Percentiles rank a stretch among this genome's conserved stretches.
Evolutionary conservation across 352 stramenopile genomes (phyloP).

Genomic region (Globisporangium paddicum): DNA sequence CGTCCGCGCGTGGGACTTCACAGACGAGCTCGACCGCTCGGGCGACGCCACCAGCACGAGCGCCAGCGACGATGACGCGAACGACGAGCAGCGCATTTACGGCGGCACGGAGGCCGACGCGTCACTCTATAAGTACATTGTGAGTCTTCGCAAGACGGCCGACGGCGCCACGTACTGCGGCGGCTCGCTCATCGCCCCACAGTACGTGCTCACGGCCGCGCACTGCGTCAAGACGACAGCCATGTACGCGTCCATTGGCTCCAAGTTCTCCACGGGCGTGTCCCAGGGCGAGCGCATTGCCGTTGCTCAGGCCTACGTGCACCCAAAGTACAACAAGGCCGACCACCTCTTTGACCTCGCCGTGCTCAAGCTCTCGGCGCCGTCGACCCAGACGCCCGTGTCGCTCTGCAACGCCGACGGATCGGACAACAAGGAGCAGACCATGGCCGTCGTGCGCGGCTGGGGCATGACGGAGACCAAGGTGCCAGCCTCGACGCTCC

Average conservation of each 20-base stretch:
- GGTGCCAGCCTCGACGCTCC: constrained; percentile 27
- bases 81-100: constrained; percentile 54
- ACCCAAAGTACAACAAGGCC: constrained; percentile 52
- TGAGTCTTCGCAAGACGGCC: constrained; percentile 42
- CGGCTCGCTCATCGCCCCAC: constrained; percentile 49
- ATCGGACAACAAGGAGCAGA: constrained; percentile 44
- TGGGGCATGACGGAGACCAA: constrained; percentile 57
- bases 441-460: constrained; percentile 46
- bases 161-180: constrained; percentile 52
- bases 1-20: constrained; percentile 17
- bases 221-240: constrained; percentile 51
- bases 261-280: constrained; percentile 31
- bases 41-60: no score
- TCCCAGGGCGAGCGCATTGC: constrained; percentile 44
- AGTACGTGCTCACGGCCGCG: constrained; percentile 68
- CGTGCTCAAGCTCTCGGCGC: constrained; percentile 51
- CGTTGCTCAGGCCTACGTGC: constrained; percentile 33
- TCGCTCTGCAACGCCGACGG: constrained; percentile 31
- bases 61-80: constrained; percentile 16
- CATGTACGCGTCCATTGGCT: constrained; percentile 54
- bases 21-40: constrained; percentile 16
- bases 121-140: constrained; percentile 46
- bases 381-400: constrained; percentile 26
- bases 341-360: constrained; percentile 51
- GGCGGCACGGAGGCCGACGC: constrained; percentile 50